Evolutionary conservation across 1,284 basidiomycete genomes (phyloP), one percentile per base, ranked within the genome.

Genomic region (Agroathelia rolfsii): DNA sequence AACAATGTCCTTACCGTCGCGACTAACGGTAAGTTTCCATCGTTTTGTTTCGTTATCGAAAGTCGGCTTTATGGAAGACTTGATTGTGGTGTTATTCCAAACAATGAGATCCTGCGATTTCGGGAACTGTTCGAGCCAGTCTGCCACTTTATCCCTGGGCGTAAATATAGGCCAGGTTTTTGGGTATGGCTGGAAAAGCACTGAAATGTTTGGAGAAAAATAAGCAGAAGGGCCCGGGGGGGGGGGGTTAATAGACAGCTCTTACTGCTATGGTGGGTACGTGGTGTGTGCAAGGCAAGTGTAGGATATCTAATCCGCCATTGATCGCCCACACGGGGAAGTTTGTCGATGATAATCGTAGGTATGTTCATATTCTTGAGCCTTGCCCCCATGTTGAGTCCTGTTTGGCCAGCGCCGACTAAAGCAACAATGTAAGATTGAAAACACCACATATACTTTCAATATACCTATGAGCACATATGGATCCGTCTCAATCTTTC

Each of bases 401-500:
- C 73, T 8, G 59, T 65, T 43, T 76, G 73, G 2, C 71, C 71
- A 4, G 53, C 71, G 4, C 73, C 73, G 24, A 77, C 62, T 63
- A 28, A 5, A n/a, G n/a, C n/a, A n/a, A n/a, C n/a, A n/a, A n/a
- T n/a, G n/a, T n/a, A n/a, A n/a, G n/a, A n/a, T n/a, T n/a, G n/a
- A n/a, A n/a, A n/a, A n/a, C n/a, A n/a, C n/a, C n/a, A n/a, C n/a
- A n/a, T n/a, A n/a, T n/a, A n/a, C n/a, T n/a, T n/a, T n/a, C n/a
- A n/a, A n/a, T n/a, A n/a, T n/a, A n/a, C n/a, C n/a, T n/a, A 63
- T 56, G 1, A 62, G 30, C 16, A 57, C 59, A 21, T 55, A 46
- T 1, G 59, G 60, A 30, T 57, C 41, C 14, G 38, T 34, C 42
- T 61, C 59, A 6, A 56, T 48, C 15, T 41, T 29, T 13, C 34